Percentiles rank a stretch among this genome's conserved stretches.
phyloP scores from a whole-genome alignment of 345 rosid species.

The Populus nigra region DNA sequence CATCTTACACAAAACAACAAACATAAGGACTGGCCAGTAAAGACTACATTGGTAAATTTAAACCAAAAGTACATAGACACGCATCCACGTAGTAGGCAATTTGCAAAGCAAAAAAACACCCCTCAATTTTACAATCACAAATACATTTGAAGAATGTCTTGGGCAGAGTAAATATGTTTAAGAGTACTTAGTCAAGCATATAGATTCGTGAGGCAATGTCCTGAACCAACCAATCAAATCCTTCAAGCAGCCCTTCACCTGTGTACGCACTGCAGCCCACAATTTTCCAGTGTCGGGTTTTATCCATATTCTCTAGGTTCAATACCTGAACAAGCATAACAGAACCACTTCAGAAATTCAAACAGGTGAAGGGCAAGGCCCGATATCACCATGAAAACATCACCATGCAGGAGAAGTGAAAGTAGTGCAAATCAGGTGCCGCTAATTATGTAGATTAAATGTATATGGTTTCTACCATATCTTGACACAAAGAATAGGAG shows the following conservation, averaged over 20 bases:
- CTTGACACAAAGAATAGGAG: too few relatives aligned
- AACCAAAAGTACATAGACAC: too few relatives aligned
- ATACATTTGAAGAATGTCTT: background rate
- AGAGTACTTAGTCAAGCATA: constrained; percentile 58
- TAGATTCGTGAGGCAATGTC: constrained; percentile 88
- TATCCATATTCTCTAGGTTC: constrained; percentile 79
- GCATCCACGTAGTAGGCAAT: too few relatives aligned
- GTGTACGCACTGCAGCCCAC: constrained; percentile 90
- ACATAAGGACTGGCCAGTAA: too few relatives aligned
- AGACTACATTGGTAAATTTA: too few relatives aligned
- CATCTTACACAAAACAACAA: too few relatives aligned
- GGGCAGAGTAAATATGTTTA: background rate
- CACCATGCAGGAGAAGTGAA: too few relatives aligned
- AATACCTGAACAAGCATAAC: constrained; percentile 46
- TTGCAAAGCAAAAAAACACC: constrained; percentile 43
- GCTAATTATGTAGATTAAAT: too few relatives aligned
- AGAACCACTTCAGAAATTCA: background rate
- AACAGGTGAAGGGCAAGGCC: background rate
- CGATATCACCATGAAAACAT: background rate
- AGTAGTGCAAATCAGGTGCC: too few relatives aligned
- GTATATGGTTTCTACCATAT: too few relatives aligned
- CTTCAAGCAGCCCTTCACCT: constrained; percentile 80
- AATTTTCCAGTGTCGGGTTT: constrained; percentile 82
- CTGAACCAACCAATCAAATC: constrained; percentile 94
- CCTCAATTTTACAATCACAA: background rate